A percentile compares a stretch with the other conserved stretches of the same genome.
Evolutionary conservation across 805 yeast genomes (phyloP).

Genomic region (Metschnikowia kunwiensis): DNA sequence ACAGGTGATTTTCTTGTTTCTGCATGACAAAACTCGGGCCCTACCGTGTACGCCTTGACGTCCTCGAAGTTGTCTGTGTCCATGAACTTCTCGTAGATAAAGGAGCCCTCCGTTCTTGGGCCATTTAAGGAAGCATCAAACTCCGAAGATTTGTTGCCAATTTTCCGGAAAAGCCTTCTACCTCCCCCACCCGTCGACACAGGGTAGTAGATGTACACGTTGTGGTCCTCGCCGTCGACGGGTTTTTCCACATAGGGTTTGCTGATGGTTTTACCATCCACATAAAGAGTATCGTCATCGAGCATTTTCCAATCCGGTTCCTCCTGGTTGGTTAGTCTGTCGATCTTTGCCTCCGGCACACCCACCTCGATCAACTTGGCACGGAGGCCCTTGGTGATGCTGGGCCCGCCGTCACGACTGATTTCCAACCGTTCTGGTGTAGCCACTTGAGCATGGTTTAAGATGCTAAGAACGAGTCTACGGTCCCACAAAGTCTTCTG

Average conservation of each 20-base stretch:
- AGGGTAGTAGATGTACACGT: slow-evolving; percentile 88
- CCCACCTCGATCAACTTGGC: slow-evolving; percentile 45
- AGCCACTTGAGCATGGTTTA: slow-evolving; percentile 80
- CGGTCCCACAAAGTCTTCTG: slow-evolving; percentile 98
- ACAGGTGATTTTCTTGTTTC: slow-evolving; percentile 98
- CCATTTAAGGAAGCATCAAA: slow-evolving; percentile 73
- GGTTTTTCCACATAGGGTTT: slow-evolving; percentile 99
- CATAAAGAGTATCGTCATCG: slow-evolving; percentile 72
- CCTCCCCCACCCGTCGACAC: slow-evolving; percentile 96
- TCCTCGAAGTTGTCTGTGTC: slow-evolving; percentile 98
- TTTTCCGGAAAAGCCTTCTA: slow-evolving; percentile 86
- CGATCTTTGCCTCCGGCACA: slow-evolving; percentile 44
- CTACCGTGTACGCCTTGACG: slow-evolving; percentile 97
- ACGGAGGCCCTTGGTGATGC: slow-evolving; percentile 55
- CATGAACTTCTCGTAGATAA: slow-evolving; percentile 90
- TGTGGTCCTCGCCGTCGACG: slow-evolving; percentile 98
- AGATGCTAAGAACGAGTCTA: slow-evolving; percentile 73
- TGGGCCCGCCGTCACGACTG: slow-evolving; percentile 96
- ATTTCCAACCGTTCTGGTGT: slow-evolving; percentile 88
- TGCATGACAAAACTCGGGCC: slow-evolving; percentile 88
- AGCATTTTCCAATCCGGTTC: slow-evolving; percentile 88
- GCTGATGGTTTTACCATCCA: slow-evolving; percentile 64
- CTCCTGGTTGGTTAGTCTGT: slow-evolving; percentile 57
- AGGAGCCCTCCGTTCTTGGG: slow-evolving; percentile 90
- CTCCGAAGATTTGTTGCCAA: slow-evolving; percentile 95